phyloP scores from a whole-genome alignment of 2,329 filamentous ascomycete genomes.

The Talaromyces amestolkiae region DNA sequence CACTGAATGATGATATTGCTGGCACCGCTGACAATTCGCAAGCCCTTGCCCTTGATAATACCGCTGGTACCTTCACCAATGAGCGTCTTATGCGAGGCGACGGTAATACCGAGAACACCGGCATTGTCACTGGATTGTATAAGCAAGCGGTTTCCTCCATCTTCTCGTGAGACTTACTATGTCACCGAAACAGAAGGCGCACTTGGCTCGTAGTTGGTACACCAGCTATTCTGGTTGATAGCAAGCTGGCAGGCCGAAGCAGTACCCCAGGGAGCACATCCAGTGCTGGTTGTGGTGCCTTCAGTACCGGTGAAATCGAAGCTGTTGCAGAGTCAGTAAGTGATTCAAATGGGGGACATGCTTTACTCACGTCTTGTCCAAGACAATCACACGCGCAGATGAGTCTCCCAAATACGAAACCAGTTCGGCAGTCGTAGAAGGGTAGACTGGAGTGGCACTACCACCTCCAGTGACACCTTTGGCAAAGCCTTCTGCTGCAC shows the following conservation, averaged over 20 bases:
- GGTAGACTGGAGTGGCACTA: slow-evolving; percentile 11
- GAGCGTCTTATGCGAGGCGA: slow-evolving; percentile 59
- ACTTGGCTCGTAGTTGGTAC: slow-evolving; percentile 57
- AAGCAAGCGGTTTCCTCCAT: not conserved
- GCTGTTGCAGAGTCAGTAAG: not conserved
- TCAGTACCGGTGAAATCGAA: slow-evolving; percentile 58
- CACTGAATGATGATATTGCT: slow-evolving; percentile 60
- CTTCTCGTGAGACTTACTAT: slow-evolving; percentile 35
- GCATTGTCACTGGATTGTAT: slow-evolving; percentile 46
- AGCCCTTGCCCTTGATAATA: slow-evolving; percentile 58
- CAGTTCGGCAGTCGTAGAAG: slow-evolving; percentile 10
- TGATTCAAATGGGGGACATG: not conserved
- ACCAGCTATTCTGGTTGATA: slow-evolving; percentile 61
- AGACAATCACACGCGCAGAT: slow-evolving; percentile 12
- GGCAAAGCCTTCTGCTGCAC: slow-evolving; percentile 12
- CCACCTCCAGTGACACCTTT: slow-evolving; percentile 16
- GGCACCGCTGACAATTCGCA: slow-evolving; percentile 48
- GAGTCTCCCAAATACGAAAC: slow-evolving; percentile 15
- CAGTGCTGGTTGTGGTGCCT: slow-evolving; percentile 50
- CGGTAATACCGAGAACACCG: slow-evolving; percentile 50
- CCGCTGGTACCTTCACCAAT: slow-evolving; percentile 54
- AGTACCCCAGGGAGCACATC: slow-evolving; percentile 60
- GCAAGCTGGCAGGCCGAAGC: slow-evolving; percentile 55
- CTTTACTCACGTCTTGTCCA: slow-evolving; percentile 3
- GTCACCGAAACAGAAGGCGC: slow-evolving; percentile 48